phyloP scores from a whole-genome alignment of 495 filamentous ascomycete genomes.

The Podospora australis region DNA sequence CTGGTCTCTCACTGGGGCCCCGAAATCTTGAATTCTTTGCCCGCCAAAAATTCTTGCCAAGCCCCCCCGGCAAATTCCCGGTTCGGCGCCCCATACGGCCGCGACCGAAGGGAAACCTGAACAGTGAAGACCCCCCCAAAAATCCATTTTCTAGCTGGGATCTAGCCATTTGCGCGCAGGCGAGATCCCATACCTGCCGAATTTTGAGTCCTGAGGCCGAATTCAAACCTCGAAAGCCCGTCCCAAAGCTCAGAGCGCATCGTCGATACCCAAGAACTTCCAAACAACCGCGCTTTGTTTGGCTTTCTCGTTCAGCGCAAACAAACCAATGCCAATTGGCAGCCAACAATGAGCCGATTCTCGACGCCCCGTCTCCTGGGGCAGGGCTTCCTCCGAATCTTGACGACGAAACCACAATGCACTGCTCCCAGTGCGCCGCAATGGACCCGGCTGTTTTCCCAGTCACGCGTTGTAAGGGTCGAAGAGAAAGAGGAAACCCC shows the following conservation, averaged over 20 bases:
- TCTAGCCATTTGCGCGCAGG: background rate
- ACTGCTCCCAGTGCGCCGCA: conserved; percentile 20
- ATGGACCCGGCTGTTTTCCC: conserved; percentile 40
- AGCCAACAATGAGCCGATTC: conserved; percentile 36
- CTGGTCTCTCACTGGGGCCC: background rate
- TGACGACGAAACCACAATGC: conserved; percentile 22
- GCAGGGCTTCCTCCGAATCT: conserved; percentile 28
- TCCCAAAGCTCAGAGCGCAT: background rate
- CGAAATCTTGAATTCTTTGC: conserved; percentile 15
- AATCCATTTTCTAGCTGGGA: background rate
- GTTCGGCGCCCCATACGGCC: conserved; percentile 7
- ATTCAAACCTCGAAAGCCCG: background rate
- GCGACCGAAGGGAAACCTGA: background rate
- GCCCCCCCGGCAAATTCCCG: conserved; percentile 21
- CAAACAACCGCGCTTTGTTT: too few relatives aligned
- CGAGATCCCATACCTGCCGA: too few relatives aligned
- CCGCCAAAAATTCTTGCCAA: conserved; percentile 15
- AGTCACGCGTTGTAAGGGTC: conserved; percentile 14
- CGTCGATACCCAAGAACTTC: conserved; percentile 1
- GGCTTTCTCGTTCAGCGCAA: background rate
- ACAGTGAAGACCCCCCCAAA: too few relatives aligned
- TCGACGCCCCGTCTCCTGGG: conserved; percentile 40
- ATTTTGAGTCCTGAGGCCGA: too few relatives aligned
- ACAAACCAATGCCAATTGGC: conserved; percentile 6
- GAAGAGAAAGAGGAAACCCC: background rate